phyloP scores from a whole-genome alignment of 306 rosid genomes.

The Pyrus bretschneideri region DNA sequence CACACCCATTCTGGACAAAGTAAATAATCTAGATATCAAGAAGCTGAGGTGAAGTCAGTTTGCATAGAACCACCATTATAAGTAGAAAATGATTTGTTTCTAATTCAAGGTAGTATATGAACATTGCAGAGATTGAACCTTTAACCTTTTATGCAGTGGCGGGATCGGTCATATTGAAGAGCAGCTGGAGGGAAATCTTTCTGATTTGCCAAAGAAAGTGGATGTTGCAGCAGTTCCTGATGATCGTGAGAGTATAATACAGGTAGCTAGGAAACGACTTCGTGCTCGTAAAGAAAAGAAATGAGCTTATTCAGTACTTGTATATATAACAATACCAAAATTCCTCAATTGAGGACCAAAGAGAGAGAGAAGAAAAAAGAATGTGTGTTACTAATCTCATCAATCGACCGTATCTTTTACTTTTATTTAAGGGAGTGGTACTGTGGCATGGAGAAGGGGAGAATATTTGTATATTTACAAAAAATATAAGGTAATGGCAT shows the following conservation, averaged over 20 bases:
- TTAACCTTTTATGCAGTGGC: slow-evolving; percentile 49
- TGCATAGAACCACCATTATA: background rate
- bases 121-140: slow-evolving; percentile 7
- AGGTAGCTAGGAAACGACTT: slow-evolving; percentile 83
- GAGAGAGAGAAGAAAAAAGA: too few relatives aligned
- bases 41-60: slow-evolving; percentile 57
- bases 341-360: too few relatives aligned
- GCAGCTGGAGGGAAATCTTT: slow-evolving; percentile 28
- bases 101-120: background rate
- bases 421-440: too few relatives aligned
- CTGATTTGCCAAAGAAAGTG: slow-evolving; percentile 50
- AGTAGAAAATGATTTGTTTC: background rate
- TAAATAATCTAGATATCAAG: slow-evolving; percentile 55
- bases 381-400: too few relatives aligned
- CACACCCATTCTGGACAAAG: slow-evolving; percentile 62
- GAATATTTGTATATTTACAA: too few relatives aligned
- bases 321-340: too few relatives aligned
- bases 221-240: slow-evolving; percentile 26
- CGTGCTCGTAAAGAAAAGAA: slow-evolving; percentile 73
- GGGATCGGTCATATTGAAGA: slow-evolving; percentile 41
- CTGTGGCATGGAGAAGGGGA: too few relatives aligned
- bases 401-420: too few relatives aligned
- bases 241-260: slow-evolving; percentile 56
- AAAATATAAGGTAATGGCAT: too few relatives aligned
- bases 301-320: slow-evolving; percentile 18